Evolutionary conservation across 441 rosid genomes (phyloP).

Genomic region (Brassica hybrid): DNA sequence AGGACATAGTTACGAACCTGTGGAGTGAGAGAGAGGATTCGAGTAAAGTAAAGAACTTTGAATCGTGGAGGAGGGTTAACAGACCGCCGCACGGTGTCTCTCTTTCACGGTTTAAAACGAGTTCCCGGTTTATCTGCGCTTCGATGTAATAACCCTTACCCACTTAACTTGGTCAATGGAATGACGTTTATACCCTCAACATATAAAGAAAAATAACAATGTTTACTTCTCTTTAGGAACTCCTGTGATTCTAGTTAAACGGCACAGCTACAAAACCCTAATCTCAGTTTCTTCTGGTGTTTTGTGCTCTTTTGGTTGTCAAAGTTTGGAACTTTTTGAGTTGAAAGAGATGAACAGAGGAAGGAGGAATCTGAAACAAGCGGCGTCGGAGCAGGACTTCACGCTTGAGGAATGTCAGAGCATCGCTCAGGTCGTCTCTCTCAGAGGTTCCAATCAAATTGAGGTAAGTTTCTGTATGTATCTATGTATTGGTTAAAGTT

Average conservation of each 20-base stretch:
- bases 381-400: slow-evolving; percentile 60
- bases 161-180: slow-evolving; percentile 4
- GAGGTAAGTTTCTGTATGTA: slow-evolving; percentile 56
- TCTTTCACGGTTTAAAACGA: slow-evolving; percentile 12
- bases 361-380: slow-evolving; percentile 86
- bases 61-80: slow-evolving; percentile 35
- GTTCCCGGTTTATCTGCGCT: slow-evolving; percentile 36
- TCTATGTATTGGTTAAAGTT: background rate
- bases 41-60: slow-evolving; percentile 1
- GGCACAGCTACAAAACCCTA: slow-evolving; percentile 41
- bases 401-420: slow-evolving; percentile 71
- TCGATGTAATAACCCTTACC: slow-evolving; percentile 31
- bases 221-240: slow-evolving; percentile 6
- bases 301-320: background rate
- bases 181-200: slow-evolving; percentile 21
- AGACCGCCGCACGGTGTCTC: slow-evolving; percentile 36
- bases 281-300: slow-evolving; percentile 17
- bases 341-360: slow-evolving; percentile 68
- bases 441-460: slow-evolving; percentile 90
- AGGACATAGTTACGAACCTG: slow-evolving; percentile 34
- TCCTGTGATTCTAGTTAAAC: slow-evolving; percentile 6
- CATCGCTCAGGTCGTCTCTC: slow-evolving; percentile 77
- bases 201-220: background rate
- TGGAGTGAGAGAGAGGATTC: slow-evolving; percentile 17
- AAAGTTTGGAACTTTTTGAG: background rate